These are phyloP conservation scores for Falciphora oryzae DNA, from an alignment of 2,329 filamentous ascomycete species.

Conservation along the genomic window DNA sequence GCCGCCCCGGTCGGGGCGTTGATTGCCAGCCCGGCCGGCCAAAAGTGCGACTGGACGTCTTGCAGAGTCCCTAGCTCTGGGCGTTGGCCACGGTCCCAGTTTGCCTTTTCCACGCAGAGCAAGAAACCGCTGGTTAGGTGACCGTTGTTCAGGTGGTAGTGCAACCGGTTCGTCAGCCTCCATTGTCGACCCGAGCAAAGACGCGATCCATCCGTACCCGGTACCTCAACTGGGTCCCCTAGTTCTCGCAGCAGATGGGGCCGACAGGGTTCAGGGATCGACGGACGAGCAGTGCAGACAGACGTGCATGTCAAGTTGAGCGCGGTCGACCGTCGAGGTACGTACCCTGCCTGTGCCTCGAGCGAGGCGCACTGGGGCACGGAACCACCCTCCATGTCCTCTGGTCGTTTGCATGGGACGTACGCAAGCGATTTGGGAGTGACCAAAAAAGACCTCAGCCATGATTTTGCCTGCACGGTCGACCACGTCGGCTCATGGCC, in stretches of 20 bases:
- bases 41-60: neutral
- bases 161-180: neutral
- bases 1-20: neutral
- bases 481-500: neutral
- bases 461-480: neutral
- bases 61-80: neutral
- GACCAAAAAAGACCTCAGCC: neutral
- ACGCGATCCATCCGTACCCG: neutral
- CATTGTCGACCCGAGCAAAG: neutral
- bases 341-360: neutral
- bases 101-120: neutral
- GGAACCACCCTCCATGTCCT: neutral
- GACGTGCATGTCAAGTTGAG: slow-evolving; percentile 6
- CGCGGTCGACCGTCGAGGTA: neutral
- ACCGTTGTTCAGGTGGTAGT: neutral
- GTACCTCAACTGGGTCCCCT: neutral
- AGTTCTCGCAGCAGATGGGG: neutral
- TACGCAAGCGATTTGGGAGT: neutral
- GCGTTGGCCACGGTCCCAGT: neutral
- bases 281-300: slow-evolving; percentile 5
- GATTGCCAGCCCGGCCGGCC: neutral
- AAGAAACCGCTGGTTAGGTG: neutral
- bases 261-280: slow-evolving; percentile 5
- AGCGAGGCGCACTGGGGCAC: neutral
- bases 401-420: neutral